phyloP scores from a whole-genome alignment of 176 grass and related monocot species.

The Carex kokanica region DNA sequence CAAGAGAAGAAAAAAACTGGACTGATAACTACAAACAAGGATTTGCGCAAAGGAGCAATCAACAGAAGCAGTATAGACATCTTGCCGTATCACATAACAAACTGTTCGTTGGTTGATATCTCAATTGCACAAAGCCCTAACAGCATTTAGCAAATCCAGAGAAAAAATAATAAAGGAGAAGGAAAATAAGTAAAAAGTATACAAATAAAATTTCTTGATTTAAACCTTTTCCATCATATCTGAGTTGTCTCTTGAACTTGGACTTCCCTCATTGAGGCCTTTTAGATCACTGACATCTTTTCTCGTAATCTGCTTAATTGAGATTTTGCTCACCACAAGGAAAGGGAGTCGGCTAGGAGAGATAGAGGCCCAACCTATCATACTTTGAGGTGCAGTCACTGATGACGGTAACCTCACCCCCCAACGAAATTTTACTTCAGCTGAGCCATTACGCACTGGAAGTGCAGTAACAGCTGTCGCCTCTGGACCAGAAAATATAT shows the following conservation, averaged over 20 bases:
- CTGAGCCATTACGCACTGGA: slow-evolving; percentile 6
- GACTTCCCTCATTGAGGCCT: neutral
- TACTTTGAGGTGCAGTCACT: neutral
- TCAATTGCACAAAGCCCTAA: neutral
- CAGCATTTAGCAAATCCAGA: neutral
- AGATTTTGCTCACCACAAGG: slow-evolving; percentile 14
- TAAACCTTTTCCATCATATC: slow-evolving; percentile 18
- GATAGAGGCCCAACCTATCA: neutral
- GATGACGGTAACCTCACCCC: slow-evolving; percentile 9
- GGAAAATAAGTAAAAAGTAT: neutral
- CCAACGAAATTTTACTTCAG: slow-evolving; percentile 11
- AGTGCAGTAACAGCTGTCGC: neutral
- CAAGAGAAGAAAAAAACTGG: neutral
- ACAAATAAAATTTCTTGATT: neutral
- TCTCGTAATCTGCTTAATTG: neutral
- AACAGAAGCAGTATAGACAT: neutral
- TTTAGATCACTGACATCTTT: neutral
- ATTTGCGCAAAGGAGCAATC: neutral
- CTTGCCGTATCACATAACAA: neutral
- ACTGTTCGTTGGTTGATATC: neutral
- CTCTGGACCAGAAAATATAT: slow-evolving; percentile 21
- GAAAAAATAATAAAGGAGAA: neutral
- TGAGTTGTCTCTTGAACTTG: slow-evolving; percentile 9
- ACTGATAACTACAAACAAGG: neutral
- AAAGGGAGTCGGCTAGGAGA: neutral